phyloP scores from a whole-genome alignment of 768 basidiomycete species.

The Amanita muscaria region DNA sequence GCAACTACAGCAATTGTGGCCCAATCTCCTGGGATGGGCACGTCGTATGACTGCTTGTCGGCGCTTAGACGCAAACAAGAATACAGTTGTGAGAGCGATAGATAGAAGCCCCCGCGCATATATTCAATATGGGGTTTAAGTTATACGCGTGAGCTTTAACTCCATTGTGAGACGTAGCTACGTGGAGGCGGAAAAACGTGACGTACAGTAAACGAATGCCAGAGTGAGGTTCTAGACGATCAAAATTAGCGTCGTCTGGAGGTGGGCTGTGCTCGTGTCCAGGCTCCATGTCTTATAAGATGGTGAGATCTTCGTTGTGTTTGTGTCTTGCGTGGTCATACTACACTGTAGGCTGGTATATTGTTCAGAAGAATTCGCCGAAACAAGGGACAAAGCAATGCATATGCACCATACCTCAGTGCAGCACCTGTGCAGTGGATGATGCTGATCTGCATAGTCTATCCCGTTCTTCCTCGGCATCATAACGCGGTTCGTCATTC shows the following conservation, averaged over 20 bases:
- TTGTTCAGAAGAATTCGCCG: constrained; percentile 12
- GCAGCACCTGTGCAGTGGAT: constrained; percentile 1
- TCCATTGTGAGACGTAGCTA: too few relatives aligned
- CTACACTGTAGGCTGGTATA: too few relatives aligned
- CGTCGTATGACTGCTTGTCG: constrained; percentile 78
- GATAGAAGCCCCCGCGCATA: constrained; percentile 74
- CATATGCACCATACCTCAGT: not conserved
- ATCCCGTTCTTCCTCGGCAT: not conserved
- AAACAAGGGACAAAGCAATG: constrained; percentile 24
- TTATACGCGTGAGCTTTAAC: constrained; percentile 56
- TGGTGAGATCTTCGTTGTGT: too few relatives aligned
- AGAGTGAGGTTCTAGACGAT: too few relatives aligned
- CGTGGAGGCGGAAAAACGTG: not conserved
- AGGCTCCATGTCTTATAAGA: too few relatives aligned
- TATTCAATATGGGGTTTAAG: constrained; percentile 74
- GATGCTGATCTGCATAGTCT: constrained; percentile 3
- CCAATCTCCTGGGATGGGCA: constrained; percentile 91
- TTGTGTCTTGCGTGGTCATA: too few relatives aligned
- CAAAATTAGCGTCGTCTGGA: constrained; percentile 67
- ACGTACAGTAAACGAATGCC: constrained; percentile 72
- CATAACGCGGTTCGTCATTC: not conserved
- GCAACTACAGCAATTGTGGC: constrained; percentile 94
- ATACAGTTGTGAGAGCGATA: constrained; percentile 86
- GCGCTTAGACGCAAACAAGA: constrained; percentile 71
- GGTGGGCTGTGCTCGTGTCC: constrained; percentile 63